A percentile compares a stretch with the other conserved stretches of the same genome.
phyloP scores from a whole-genome alignment of 345 rosid species.

The Cardamine resedifolia region DNA sequence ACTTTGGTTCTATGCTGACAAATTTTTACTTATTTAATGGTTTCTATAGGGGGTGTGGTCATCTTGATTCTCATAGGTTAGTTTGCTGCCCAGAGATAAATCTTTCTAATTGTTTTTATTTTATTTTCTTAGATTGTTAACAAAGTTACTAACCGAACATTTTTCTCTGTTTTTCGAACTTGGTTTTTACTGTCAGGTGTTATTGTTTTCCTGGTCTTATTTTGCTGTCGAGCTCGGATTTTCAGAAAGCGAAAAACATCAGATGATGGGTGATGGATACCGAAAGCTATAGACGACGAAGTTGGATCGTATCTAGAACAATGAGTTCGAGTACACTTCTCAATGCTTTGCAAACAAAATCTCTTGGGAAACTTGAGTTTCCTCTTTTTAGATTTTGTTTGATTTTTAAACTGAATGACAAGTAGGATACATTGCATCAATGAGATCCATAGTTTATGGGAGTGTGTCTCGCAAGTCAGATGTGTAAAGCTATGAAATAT shows the following conservation, averaged over 20 bases:
- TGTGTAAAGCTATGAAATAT: slow-evolving; percentile 49
- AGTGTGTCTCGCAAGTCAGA: slow-evolving; percentile 40
- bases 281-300: neutral
- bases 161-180: no score
- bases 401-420: no score
- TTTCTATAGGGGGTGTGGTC: neutral
- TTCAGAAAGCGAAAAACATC: neutral
- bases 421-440: no score
- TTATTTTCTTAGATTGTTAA: no score
- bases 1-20: neutral
- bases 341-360: no score
- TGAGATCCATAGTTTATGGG: slow-evolving; percentile 3
- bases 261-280: neutral
- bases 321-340: no score
- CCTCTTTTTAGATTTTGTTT: no score
- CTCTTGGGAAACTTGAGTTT: no score
- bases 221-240: neutral
- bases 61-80: neutral
- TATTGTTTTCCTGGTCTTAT: neutral
- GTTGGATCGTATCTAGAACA: no score
- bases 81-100: neutral
- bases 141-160: no score
- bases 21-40: neutral
- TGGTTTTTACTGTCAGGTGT: neutral
- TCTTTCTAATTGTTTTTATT: neutral